Evolutionary conservation across 257 asterid genomes (phyloP), one percentile per base, ranked within the genome.

Genomic region (Craterostigma plantagineum): DNA sequence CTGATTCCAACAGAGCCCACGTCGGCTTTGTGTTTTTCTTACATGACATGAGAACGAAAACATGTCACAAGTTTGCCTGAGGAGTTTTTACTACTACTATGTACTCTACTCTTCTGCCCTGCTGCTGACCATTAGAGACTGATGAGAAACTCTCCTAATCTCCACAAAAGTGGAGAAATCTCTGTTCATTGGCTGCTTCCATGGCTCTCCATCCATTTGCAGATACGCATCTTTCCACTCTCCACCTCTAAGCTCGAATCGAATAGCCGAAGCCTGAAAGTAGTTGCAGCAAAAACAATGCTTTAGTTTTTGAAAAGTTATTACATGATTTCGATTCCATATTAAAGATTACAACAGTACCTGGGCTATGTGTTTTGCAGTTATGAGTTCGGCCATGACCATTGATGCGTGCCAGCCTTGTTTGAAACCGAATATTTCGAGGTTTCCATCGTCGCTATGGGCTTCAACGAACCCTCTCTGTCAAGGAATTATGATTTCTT

Each of bases 401-500:
- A 86, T 76, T 16, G 97, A 86, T 53, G 96, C 97, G 69, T 86
- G 97, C 97, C 97, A 86, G 53, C 97, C 97, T 49, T 86, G 92
- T 74, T 86, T 86, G 57, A 86, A 63, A 34, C 94, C 96, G 45
- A 86, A 81, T 42, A 81, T 63, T 66, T 86, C 97, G 34, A 86
- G 53, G 16, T 63, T 68, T 36, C 97, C 94, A 40, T 85, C 94
- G 60, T 81, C 95, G 3, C 93, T 87, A 11, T 71, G 75, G 44
- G 93, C 95, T 65, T 76, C 79, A 7, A 87, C 85, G 47, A 87
- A 87, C 49, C 97, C 97, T 66, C 65, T 81, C 97, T 87, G 70
- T 34, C 37, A 33, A 40, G 17, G 13, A 40, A n/a, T n/a, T n/a
- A n/a, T n/a, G n/a, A n/a, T n/a, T n/a, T 11, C 5, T 40, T 23